Base-by-base conservation (phyloP, 345 rosid species). In the Brassica carinata region DNA sequence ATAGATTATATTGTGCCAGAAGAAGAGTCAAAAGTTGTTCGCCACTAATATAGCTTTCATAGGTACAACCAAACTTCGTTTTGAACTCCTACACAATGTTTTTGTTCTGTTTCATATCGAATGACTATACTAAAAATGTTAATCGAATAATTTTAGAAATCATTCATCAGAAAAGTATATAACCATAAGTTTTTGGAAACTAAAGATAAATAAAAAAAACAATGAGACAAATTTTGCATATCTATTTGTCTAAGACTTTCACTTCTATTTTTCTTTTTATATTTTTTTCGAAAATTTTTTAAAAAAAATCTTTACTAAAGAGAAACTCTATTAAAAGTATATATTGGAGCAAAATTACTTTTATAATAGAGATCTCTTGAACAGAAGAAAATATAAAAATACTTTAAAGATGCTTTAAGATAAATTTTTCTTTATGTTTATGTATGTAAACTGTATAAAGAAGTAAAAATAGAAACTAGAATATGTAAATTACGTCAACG, bases 1-100 rank as follows among this genome's bases (percentile, higher is more conserved):
- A 33, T 43, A 55, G 0, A 17, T 14, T 30, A 17, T 70, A 51
- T 63, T n/a, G 34, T 77, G 48, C 18, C 40, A 51, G 71, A 48
- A 33, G 64, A 23, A 70, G 18, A 45, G 33, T 71, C 66, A 71
- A 64, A 71, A n/a, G 58, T 64, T 71, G 67, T n/a, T 36, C 2
- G 18, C 73, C 73, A 76, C 67, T 27, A 34, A 57, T 40, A 2
- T 5, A 75, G 58, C 72, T 75, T 67, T 33, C 73, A 15, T 27
- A 67, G 17, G 8, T n/a, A 53, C 5, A 64, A 55, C 67, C 67
- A 78, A 72, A 78, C 34, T 64, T 78, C 11, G 59, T 17, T 71
- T 64, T 53, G 58, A 53, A 64, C 11, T 71, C 72, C 53, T 51
- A 23, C 31, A 4, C 11, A 30, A 70, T 34, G 15, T 6, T 29